Evolutionary conservation across 202 grass and related monocot genomes (phyloP), one percentile per base, ranked within the genome.

Genomic region (Schoenoplectus tabernaemontani): DNA sequence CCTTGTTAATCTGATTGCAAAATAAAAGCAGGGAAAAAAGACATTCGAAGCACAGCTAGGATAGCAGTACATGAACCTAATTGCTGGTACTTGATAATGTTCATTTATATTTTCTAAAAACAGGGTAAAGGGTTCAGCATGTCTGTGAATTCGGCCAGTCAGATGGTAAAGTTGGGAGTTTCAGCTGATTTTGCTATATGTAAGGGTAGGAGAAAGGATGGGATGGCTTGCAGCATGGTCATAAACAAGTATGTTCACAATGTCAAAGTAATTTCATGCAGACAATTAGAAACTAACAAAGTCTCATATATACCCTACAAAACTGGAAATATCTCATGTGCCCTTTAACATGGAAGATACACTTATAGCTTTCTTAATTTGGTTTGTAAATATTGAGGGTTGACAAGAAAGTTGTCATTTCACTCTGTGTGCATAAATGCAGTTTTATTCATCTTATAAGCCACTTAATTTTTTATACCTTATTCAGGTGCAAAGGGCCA

Each of bases 141-240:
- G 81, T 89, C 91, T 83, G 84, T 98, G 37, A 81, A 75, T 78
- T 94, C 91, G 11, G 84, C 87, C 6, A 83, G 83, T 43, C 89
- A 94, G 56, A 94, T 92, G 89, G 53, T 94, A 66, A 98, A 92
- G 78, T 88, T 94, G 79, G 95, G 95, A 36, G 57, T 86, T 19
- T 93, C 91, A 1, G 86, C 86, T 0, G 95, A 98, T 84, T 92
- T 88, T 39, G 88, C 84, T 41, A 19, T 90, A 59, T 98, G 91
- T 77, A 98, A 90, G 86, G 95, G 95, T 57, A 98, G 89, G 80
- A 94, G 89, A 82, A 94, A 98, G 82, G 95, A 98, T 50, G 95
- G 95, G 11, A 78, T 92, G 83, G 78, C 86, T 23, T 98, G 95
- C 81, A 90, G 87, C 57, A 98, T 98, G 95, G 81, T 36, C 38